Conservation (phyloP, 108 stramenopile species). For the Stephanodiscus triporus region DNA sequence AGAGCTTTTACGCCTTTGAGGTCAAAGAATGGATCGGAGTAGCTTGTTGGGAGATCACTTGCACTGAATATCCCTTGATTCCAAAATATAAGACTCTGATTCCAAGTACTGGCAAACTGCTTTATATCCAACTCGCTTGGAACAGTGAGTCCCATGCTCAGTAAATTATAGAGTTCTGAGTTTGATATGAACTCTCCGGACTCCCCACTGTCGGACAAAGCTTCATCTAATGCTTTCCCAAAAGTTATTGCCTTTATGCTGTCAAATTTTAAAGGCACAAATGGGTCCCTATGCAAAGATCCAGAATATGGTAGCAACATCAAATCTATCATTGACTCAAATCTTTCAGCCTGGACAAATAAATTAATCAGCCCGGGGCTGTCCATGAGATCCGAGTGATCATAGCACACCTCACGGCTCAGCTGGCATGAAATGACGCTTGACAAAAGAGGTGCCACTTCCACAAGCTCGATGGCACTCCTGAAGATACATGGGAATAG, state of each 20-base stretch:
- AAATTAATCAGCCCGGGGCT: conserved; percentile 33
- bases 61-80: conserved; percentile 18
- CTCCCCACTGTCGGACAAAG: conserved; percentile 18
- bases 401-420: conserved; percentile 23
- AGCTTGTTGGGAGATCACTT: conserved; percentile 22
- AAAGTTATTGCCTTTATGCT: conserved; percentile 7
- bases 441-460: conserved; percentile 22
- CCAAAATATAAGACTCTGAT: conserved; percentile 25
- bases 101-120: conserved; percentile 26
- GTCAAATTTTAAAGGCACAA: conserved; percentile 2
- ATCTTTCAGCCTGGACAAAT: conserved; percentile 25
- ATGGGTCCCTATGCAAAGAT: background rate
- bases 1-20: background rate
- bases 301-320: conserved; percentile 26
- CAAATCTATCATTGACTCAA: conserved; percentile 2
- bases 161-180: conserved; percentile 13
- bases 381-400: conserved; percentile 19
- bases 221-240: conserved; percentile 3
- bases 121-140: conserved; percentile 15
- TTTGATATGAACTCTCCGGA: conserved; percentile 21
- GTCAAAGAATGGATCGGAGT: conserved; percentile 31
- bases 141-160: background rate
- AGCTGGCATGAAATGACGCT: conserved; percentile 29
- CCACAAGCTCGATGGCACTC: background rate
- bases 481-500: conserved; percentile 21